phyloP scores from a whole-genome alignment of 352 stramenopile genomes.

The Phytophthora pseudosyringae region DNA sequence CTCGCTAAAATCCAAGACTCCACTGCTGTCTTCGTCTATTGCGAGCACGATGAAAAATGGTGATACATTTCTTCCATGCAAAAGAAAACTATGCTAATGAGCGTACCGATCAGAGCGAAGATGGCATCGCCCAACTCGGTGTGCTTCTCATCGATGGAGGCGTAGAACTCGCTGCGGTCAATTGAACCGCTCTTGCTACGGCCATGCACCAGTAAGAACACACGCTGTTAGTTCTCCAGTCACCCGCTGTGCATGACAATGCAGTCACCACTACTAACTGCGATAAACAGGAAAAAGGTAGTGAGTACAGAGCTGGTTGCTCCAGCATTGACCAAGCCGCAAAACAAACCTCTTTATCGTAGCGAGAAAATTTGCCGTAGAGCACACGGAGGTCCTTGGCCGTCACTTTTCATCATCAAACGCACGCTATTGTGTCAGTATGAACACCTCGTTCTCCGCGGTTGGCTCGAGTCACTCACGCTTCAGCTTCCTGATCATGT shows the following conservation, averaged over 20 bases:
- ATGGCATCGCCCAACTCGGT: conserved; percentile 78
- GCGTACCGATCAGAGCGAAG: conserved; percentile 67
- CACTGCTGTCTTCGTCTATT: conserved; percentile 72
- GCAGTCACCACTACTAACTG: conserved; percentile 4
- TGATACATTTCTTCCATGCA: too few species aligned
- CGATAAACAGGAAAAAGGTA: neutral
- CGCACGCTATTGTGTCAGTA: neutral
- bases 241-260: too few species aligned
- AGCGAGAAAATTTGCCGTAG: conserved; percentile 65
- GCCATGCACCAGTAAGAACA: neutral
- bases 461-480: conserved; percentile 26
- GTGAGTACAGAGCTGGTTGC: neutral
- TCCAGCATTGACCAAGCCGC: neutral
- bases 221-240: conserved; percentile 3
- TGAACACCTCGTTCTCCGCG: neutral
- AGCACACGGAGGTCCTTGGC: conserved; percentile 61
- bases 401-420: conserved; percentile 43
- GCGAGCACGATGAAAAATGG: conserved; percentile 1
- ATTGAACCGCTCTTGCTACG: conserved; percentile 73
- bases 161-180: conserved; percentile 73
- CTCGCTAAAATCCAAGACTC: conserved; percentile 74
- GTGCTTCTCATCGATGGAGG: conserved; percentile 70
- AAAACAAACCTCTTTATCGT: conserved; percentile 62
- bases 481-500: conserved; percentile 75
- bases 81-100: neutral